These are phyloP conservation scores for Orbilia quercus DNA, from an alignment of 2,329 filamentous ascomycete species.

Conservation along the genomic window DNA sequence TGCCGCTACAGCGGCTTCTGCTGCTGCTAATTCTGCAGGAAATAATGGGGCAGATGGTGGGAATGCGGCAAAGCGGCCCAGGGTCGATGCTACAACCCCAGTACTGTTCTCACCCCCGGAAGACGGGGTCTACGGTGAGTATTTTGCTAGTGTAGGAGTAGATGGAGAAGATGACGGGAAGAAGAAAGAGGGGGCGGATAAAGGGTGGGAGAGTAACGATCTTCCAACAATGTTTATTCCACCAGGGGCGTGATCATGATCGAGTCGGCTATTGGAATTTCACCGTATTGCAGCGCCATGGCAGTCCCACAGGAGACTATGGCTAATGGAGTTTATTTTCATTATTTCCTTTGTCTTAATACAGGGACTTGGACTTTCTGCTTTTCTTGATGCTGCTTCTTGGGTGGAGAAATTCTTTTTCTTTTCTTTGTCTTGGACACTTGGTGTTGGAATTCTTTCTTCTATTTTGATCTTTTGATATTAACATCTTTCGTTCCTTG, in stretches of 20 bases:
- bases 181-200: slow-evolving; percentile 41
- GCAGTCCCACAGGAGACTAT: not conserved
- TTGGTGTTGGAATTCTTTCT: slow-evolving; percentile 36
- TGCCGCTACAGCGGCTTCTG: slow-evolving; percentile 45
- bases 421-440: slow-evolving; percentile 5
- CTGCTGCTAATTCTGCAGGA: slow-evolving; percentile 29
- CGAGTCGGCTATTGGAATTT: not conserved
- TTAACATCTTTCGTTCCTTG: slow-evolving; percentile 22
- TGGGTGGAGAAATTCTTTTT: slow-evolving; percentile 20
- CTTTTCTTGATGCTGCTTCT: slow-evolving; percentile 22
- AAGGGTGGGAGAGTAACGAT: slow-evolving; percentile 54
- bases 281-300: slow-evolving; percentile 12
- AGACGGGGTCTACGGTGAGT: slow-evolving; percentile 39
- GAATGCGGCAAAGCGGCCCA: slow-evolving; percentile 36
- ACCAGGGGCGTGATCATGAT: slow-evolving; percentile 46
- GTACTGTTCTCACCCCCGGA: slow-evolving; percentile 44
- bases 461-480: slow-evolving; percentile 24
- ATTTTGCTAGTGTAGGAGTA: slow-evolving; percentile 24
- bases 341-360: slow-evolving; percentile 31
- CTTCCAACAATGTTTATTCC: slow-evolving; percentile 52
- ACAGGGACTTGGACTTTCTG: slow-evolving; percentile 29
- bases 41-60: slow-evolving; percentile 8
- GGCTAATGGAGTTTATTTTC: not conserved
- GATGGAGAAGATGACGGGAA: slow-evolving; percentile 31
- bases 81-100: slow-evolving; percentile 40